phyloP scores from a whole-genome alignment of 306 rosid genomes.

The Medicago truncatula region MtrunA17r5.0-ANR NC_053045.1:61106001-61106500 shows the following conservation, averaged over 20 bases:
- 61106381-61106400: neutral
- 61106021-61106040: conserved; percentile 1
- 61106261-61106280: no score
- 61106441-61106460: neutral
- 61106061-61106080: neutral
- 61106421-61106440: neutral
- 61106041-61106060: conserved; percentile 26
- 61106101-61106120: neutral
- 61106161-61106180: conserved; percentile 33
- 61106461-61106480: neutral
- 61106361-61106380: neutral
- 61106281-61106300: no score
- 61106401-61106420: conserved; percentile 22
- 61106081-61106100: conserved; percentile 16
- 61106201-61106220: no score
- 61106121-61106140: conserved; percentile 18
- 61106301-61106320: no score
- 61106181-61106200: neutral
- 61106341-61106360: no score
- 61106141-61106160: neutral
- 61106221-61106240: no score
- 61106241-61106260: no score
- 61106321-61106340: no score
- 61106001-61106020: conserved; percentile 29
- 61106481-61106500: neutral